Percentiles rank a stretch among this genome's conserved stretches.
phyloP scores from a whole-genome alignment of 306 rosid species.

The Prunus armeniaca region DNA sequence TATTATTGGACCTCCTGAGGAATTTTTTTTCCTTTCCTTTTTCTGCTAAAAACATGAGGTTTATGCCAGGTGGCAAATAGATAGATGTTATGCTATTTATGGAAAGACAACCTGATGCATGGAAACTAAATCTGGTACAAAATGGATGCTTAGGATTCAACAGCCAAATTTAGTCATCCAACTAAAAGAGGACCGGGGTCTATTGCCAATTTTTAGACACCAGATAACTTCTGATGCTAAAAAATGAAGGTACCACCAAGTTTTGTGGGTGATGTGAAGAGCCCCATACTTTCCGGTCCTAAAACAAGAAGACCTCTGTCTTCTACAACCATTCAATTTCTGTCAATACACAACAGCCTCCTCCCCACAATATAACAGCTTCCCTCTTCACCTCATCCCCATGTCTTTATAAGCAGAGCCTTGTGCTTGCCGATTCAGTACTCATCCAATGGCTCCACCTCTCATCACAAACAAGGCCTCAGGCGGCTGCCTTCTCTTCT shows the following conservation, averaged over 20 bases:
- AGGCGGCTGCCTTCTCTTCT: conserved; percentile 17
- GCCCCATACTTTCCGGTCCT: conserved; percentile 20
- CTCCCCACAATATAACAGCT: conserved; percentile 26
- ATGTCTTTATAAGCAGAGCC: conserved; percentile 24
- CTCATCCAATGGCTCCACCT: neutral
- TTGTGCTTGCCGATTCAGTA: conserved; percentile 16
- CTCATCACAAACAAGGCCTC: conserved; percentile 22
- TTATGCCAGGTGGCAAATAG: neutral
- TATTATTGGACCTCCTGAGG: neutral
- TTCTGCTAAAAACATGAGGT: neutral
- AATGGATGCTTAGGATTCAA: neutral
- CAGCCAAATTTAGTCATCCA: neutral
- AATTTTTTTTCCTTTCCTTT: neutral
- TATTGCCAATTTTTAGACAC: conserved; percentile 11
- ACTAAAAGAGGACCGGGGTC: conserved; percentile 23
- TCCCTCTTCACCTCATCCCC: neutral
- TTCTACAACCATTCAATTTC: conserved; percentile 2
- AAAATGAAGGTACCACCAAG: conserved; percentile 22
- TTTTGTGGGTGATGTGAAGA: conserved; percentile 21
- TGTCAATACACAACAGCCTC: neutral
- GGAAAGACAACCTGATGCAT: neutral
- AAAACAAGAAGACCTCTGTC: conserved; percentile 9
- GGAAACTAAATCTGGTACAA: neutral
- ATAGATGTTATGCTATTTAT: neutral
- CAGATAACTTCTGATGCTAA: neutral